Evolutionary conservation across 2,329 filamentous ascomycete species (phyloP).

Genomic region (Fusarium torreyae): DNA sequence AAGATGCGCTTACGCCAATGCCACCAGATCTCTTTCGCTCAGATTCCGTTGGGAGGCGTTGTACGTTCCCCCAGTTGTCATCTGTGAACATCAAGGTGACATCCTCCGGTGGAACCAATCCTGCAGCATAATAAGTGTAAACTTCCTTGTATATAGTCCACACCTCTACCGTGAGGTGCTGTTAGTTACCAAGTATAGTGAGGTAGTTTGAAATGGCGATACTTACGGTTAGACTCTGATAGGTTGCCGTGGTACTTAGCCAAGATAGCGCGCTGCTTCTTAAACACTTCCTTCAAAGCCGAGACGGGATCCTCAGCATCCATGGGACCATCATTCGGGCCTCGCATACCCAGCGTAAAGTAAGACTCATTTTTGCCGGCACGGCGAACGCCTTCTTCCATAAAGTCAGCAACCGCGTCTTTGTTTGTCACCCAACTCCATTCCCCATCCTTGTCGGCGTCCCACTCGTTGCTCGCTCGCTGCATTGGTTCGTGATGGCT

Average conservation of each 20-base stretch:
- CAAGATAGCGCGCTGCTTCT: conserved; percentile 69
- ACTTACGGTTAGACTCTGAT: conserved; percentile 54
- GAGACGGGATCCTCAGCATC: conserved; percentile 65
- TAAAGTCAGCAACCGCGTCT: conserved; percentile 69
- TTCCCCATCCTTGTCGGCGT: conserved; percentile 59
- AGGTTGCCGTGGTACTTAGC: conserved; percentile 63
- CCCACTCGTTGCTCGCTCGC: conserved; percentile 67
- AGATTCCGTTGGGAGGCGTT: conserved; percentile 67
- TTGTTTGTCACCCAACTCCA: conserved; percentile 74
- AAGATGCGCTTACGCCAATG: conserved; percentile 53
- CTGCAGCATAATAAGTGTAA: conserved; percentile 70
- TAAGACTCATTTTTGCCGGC: conserved; percentile 71
- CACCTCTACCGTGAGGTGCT: conserved; percentile 60
- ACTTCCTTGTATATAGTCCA: conserved; percentile 77
- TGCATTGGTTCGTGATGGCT: conserved; percentile 78
- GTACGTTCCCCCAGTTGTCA: conserved; percentile 73
- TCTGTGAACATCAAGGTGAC: conserved; percentile 73
- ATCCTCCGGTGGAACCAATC: conserved; percentile 68
- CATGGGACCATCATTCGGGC: conserved; percentile 70
- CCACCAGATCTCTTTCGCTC: conserved; percentile 70
- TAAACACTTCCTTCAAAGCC: conserved; percentile 68
- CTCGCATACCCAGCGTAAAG: conserved; percentile 73
- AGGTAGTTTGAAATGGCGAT: too few species aligned
- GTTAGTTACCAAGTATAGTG: conserved; percentile 52
- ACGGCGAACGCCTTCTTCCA: conserved; percentile 68